Evolutionary conservation across 345 rosid species (phyloP), one percentile per base, ranked within the genome.

Genomic region (Camelina hispida): DNA sequence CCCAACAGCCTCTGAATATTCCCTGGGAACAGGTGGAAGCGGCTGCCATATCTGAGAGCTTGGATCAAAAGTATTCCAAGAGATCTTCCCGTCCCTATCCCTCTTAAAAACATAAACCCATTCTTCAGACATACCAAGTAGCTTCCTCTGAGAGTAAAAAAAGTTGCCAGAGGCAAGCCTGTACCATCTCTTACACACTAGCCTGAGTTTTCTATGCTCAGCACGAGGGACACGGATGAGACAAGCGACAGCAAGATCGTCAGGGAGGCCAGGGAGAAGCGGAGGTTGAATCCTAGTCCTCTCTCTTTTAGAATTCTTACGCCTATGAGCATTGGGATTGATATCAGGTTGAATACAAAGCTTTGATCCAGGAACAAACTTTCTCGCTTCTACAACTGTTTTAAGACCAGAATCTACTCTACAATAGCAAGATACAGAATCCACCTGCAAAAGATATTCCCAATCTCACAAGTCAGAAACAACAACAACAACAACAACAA

Each of bases 321-420:
- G 87, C 59, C 80, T 87, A 79, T 91, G 98, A 32, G 97, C 98
- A 85, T 89, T 88, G 6, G 94, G 97, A 74, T 91, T 91, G 73
- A 91, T 91, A 71, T 93, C 98, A 28, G 98, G 98, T 81, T 86
- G 97, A 60, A 93, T 88, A 77, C 98, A 93, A 67, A 89, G 89
- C 83, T 91, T 93, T 18, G 98, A 89, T 11, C 98, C 97, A 5
- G 96, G 98, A 62, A 93, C 97, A 74, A 93, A 91, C 71, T 91
- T 93, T 72, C 98, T 88, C 20, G 97, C 97, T 74, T 93, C 98
- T 4, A 84, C 98, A 73, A 93, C 96, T 2, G 97, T 88, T 70
- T 89, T 93, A 34, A 91, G 83, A 40, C 98, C 93, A 22, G 96
- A 76, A 82, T 94, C 98, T 69, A 94, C 98, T 84, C 79, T 89